Evolutionary conservation across 108 stramenopile genomes (phyloP).

Genomic region (Cyclotella sp.): DNA sequence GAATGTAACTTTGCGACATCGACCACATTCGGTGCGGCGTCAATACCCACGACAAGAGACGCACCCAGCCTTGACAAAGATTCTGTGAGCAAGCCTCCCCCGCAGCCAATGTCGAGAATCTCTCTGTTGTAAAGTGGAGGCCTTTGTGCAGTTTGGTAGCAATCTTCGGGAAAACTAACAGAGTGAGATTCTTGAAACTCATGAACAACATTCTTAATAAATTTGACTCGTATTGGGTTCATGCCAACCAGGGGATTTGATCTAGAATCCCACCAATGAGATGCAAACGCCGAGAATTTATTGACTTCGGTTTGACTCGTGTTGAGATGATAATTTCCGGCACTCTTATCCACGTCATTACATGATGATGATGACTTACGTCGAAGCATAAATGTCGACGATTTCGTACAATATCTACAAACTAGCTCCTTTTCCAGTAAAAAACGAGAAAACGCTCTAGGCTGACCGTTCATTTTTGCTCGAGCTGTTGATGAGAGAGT

Average conservation of each 20-base stretch:
- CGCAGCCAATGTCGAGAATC: slow-evolving; percentile 88
- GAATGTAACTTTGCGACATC: slow-evolving; percentile 70
- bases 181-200: slow-evolving; percentile 11
- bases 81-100: slow-evolving; percentile 93
- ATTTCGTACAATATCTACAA: too few relatives aligned
- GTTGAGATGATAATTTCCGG: background rate
- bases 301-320: slow-evolving; percentile 56
- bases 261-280: slow-evolving; percentile 80
- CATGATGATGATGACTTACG: too few relatives aligned
- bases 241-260: slow-evolving; percentile 80
- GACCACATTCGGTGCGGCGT: slow-evolving; percentile 74
- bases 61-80: slow-evolving; percentile 86
- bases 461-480: too few relatives aligned
- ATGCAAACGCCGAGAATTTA: slow-evolving; percentile 71
- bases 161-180: background rate
- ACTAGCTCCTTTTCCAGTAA: too few relatives aligned
- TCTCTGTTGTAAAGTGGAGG: slow-evolving; percentile 28
- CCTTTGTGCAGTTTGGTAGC: background rate
- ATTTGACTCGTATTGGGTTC: slow-evolving; percentile 79
- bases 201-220: slow-evolving; percentile 47
- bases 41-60: slow-evolving; percentile 77
- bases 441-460: too few relatives aligned
- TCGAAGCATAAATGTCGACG: too few relatives aligned
- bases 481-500: too few relatives aligned
- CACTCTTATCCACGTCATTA: background rate